phyloP scores from a whole-genome alignment of 208 protist genomes.

The Vickermania ingenoplastis region DNA sequence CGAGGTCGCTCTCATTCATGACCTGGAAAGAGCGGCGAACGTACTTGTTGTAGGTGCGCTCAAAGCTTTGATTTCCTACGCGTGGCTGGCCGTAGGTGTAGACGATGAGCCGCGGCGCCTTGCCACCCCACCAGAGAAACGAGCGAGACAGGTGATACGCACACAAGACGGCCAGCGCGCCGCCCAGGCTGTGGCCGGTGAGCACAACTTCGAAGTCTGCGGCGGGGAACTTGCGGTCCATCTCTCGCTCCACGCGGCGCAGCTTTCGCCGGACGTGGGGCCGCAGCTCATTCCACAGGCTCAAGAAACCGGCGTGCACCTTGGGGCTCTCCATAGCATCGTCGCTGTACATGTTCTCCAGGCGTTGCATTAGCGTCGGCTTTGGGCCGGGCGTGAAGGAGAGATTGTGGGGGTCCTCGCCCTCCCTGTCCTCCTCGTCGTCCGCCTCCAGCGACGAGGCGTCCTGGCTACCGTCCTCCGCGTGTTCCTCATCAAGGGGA shows the following conservation, averaged over 20 bases:
- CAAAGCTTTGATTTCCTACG: conserved; percentile 71
- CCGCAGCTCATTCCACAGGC: conserved; percentile 64
- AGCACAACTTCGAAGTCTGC: conserved; percentile 71
- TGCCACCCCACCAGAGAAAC: background rate
- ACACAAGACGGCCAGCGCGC: conserved; percentile 79
- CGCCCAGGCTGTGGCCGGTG: conserved; percentile 85
- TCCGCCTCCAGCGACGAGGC: conserved; percentile 1
- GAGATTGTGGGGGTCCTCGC: background rate
- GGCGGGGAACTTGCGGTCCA: conserved; percentile 10
- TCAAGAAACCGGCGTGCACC: conserved; percentile 79
- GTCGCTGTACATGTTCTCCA: conserved; percentile 12
- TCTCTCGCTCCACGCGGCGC: conserved; percentile 17
- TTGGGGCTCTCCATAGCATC: conserved; percentile 35
- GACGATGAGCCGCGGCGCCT: conserved; percentile 48
- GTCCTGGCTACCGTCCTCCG: background rate
- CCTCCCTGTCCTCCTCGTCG: background rate
- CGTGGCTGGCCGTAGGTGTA: conserved; percentile 89
- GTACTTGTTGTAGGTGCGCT: conserved; percentile 56
- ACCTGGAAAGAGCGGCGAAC: conserved; percentile 81
- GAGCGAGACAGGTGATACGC: conserved; percentile 55
- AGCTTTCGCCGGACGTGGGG: conserved; percentile 40
- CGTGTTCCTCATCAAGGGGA: background rate
- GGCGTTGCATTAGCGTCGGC: background rate
- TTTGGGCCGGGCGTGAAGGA: background rate
- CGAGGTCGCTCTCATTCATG: conserved; percentile 83